A percentile compares a stretch with the other conserved stretches of the same genome.
These are phyloP conservation scores for Picochlorum sp. DNA, from an alignment of 139 green algal genomes.

Conservation along the genomic window DNA sequence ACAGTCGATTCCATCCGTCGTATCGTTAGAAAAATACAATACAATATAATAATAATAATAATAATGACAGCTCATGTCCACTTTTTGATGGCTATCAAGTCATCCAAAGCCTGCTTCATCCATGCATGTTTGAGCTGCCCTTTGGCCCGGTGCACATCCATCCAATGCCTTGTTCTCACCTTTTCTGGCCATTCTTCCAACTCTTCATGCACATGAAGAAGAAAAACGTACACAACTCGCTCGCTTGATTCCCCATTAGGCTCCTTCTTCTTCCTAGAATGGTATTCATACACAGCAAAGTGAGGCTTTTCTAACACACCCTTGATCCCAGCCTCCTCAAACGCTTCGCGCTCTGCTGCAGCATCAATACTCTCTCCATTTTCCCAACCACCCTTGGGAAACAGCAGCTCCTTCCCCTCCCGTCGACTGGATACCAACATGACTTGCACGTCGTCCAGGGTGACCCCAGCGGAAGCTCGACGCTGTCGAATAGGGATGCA, in stretches of 20 bases:
- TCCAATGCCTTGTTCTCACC: no score
- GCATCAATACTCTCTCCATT: slow-evolving; percentile 75
- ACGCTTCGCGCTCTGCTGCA: slow-evolving; percentile 73
- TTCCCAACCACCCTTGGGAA: slow-evolving; percentile 93
- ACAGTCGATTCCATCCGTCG: slow-evolving; percentile 44
- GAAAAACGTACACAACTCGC: slow-evolving; percentile 68
- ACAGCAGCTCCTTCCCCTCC: slow-evolving; percentile 58
- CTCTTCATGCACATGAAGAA: slow-evolving; percentile 75
- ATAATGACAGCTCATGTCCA: not conserved
- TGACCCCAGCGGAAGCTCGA: not conserved
- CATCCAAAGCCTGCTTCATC: slow-evolving; percentile 67
- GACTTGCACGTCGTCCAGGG: slow-evolving; percentile 38
- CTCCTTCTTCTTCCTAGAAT: slow-evolving; percentile 14
- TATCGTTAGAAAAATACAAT: slow-evolving; percentile 17
- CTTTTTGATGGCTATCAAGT: not conserved
- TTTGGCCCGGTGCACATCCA: no score
- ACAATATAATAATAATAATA: slow-evolving; percentile 3
- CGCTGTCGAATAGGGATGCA: slow-evolving; percentile 68
- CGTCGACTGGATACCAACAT: slow-evolving; percentile 65
- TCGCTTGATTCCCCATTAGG: slow-evolving; percentile 23
- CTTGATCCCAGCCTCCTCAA: slow-evolving; percentile 86
- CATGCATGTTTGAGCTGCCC: slow-evolving; percentile 43
- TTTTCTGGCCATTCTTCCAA: slow-evolving; percentile 75
- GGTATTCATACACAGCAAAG: slow-evolving; percentile 54
- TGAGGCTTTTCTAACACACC: slow-evolving; percentile 68